Base-by-base conservation (phyloP, 805 yeast genomes). In the Metschnikowia henanensis region DNA sequence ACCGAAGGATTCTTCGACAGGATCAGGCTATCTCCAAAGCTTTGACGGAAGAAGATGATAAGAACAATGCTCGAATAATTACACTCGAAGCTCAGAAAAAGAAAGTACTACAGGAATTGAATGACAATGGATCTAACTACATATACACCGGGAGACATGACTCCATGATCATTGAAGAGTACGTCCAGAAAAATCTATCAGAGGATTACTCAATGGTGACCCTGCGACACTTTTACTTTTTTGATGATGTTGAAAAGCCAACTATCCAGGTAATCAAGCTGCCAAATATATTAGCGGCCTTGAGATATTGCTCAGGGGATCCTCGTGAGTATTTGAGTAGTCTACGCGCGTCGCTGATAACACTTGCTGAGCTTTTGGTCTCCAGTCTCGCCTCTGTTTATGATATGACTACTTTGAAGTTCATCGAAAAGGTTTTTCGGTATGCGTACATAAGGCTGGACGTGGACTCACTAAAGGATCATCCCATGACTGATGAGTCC, bases 51-150 rank as follows among this genome's bases (percentile, higher is more conserved):
- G 63, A 59, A 9, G 55, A 53, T 21, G 33, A 21, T 8, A 44
- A 52, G 33, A 46, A 52, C 15, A 37, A 35, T 17, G 15, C 19
- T 19, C 18, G 39, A 17, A 37, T 49, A 35, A 17, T 13, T 6
- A 39, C 51, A 12, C 33, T 47, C 4, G 46, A 43, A 19, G 25
- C 6, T 15, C 30, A 32, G 7, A 59, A 55, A 30, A 36, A 37
- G 7, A 30, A 41, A 28, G 29, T 65, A 10, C 18, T 66, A 30
- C 38, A 30, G 4, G 72, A 66, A 39, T 47, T 67, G 34, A 67
- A 65, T 50, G 65, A 61, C 35, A 65, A 65, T 41, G 70, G 70
- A 17, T 48, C 63, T 10, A 40, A 35, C 18, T 59, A 52, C 21
- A 39, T 37, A 29, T 63, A 40, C 44, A 30, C 51, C 13, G 20